Evolutionary conservation across 495 filamentous ascomycete species (phyloP).

Genomic region (Annulohypoxylon moriforme): DNA sequence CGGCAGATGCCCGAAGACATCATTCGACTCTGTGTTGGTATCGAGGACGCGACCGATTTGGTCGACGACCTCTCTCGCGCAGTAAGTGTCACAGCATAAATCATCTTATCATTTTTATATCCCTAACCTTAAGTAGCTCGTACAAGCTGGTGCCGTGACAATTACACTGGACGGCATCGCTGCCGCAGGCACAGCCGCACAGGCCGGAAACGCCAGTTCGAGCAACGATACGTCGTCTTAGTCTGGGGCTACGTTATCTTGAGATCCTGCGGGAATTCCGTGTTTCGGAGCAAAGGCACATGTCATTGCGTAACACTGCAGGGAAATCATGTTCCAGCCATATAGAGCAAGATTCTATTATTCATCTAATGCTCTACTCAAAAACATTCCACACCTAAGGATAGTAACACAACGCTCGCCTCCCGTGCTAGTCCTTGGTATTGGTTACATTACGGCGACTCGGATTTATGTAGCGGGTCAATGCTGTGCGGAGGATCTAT

Average conservation of each 20-base stretch:
- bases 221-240: slow-evolving; percentile 42
- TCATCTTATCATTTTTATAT: slow-evolving; percentile 22
- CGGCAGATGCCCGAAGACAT: slow-evolving; percentile 95
- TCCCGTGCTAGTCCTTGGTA: slow-evolving; percentile 17
- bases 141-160: slow-evolving; percentile 92
- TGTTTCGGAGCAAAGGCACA: slow-evolving; percentile 33
- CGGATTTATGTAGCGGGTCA: slow-evolving; percentile 15
- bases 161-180: slow-evolving; percentile 82
- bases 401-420: slow-evolving; percentile 28
- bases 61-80: slow-evolving; percentile 92
- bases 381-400: slow-evolving; percentile 27
- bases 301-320: slow-evolving; percentile 37
- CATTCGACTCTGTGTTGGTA: slow-evolving; percentile 93
- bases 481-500: slow-evolving; percentile 33
- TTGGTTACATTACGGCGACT: slow-evolving; percentile 36
- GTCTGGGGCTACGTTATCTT: slow-evolving; percentile 43
- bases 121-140: slow-evolving; percentile 67
- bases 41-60: slow-evolving; percentile 92
- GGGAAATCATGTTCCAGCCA: slow-evolving; percentile 27
- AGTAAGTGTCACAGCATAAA: slow-evolving; percentile 68
- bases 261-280: slow-evolving; percentile 43
- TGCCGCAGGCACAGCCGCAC: slow-evolving; percentile 55
- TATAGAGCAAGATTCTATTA: slow-evolving; percentile 31
- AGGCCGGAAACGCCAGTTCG: slow-evolving; percentile 28
- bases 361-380: slow-evolving; percentile 25